Evolutionary conservation across 2,329 filamentous ascomycete species (phyloP).

Genomic region (Exophiala lecanii-corni): DNA sequence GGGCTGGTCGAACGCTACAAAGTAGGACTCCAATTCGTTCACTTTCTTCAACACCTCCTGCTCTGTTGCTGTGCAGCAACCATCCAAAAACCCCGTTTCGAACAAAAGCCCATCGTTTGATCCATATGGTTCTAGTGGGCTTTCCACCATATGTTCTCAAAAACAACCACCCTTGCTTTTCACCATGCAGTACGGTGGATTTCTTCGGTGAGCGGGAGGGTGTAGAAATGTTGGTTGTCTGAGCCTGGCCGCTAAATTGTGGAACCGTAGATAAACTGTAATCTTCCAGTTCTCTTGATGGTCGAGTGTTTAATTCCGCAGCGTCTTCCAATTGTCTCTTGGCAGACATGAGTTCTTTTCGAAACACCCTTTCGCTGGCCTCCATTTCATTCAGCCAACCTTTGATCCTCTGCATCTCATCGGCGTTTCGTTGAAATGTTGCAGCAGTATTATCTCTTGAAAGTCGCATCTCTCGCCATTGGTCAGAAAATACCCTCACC

Average conservation of each 20-base stretch:
- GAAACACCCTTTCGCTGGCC: slow-evolving; percentile 75
- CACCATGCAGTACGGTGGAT: slow-evolving; percentile 42
- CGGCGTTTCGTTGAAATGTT: slow-evolving; percentile 61
- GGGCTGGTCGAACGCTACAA: slow-evolving; percentile 85
- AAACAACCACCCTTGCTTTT: slow-evolving; percentile 96
- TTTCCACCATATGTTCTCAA: slow-evolving; percentile 77
- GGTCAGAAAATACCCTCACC: slow-evolving; percentile 76
- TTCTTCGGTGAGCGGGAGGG: slow-evolving; percentile 50
- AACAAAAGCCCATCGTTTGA: slow-evolving; percentile 90
- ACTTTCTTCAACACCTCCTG: slow-evolving; percentile 83
- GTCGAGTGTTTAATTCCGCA: slow-evolving; percentile 65
- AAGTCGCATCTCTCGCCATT: slow-evolving; percentile 80
- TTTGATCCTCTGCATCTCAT: slow-evolving; percentile 84
- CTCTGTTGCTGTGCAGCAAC: slow-evolving; percentile 74
- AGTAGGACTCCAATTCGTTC: slow-evolving; percentile 93
- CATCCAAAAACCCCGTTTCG: slow-evolving; percentile 95
- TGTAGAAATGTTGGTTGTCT: slow-evolving; percentile 49
- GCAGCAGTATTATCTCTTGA: slow-evolving; percentile 61
- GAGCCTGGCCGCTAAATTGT: slow-evolving; percentile 67
- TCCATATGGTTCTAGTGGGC: slow-evolving; percentile 83
- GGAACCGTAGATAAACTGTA: slow-evolving; percentile 88
- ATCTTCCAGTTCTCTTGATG: slow-evolving; percentile 87
- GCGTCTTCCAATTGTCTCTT: slow-evolving; percentile 76
- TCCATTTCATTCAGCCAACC: slow-evolving; percentile 97
- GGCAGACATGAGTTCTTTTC: slow-evolving; percentile 71